Base-by-base conservation (phyloP, 2,329 filamentous ascomycete species). In the Penicillium decumbens region DNA sequence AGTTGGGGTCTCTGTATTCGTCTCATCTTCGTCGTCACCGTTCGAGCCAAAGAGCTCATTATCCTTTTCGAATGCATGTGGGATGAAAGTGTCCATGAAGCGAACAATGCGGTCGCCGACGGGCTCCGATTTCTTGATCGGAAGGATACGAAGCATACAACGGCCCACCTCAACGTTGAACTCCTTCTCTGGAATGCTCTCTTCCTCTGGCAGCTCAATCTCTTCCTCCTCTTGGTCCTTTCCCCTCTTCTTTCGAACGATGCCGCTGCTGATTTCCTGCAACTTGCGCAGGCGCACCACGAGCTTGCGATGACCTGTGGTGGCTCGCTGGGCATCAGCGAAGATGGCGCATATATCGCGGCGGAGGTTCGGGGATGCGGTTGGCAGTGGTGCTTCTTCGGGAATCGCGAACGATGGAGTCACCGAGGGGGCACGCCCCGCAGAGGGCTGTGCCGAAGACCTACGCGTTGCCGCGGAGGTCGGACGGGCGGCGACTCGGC, bases 101-200 rank as follows among this genome's bases (percentile, higher is more conserved):
- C 88, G 82, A 50, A 97, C 81, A 13, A 87, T 80, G 61, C 88
- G 84, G 68, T 97, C 92, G 23, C 90, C 93, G 1, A 88, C 91
- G 12, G 81, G 78, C 72, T 98, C 93, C 32, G 88, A 86, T 77
- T 96, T 97, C 77, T 92, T 95, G 50, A 97, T 84, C 1, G 86
- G 82, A 76, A 98, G 81, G 43, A 92, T 80, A 47, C 90, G 81
- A 59, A 95, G 70, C 23, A 95, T 80, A 65, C 90, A 96, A 65
- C 93, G 81, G 49, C 84, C 80, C 49, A 97, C 83, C 68, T 98
- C 92, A 25, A 78, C 75, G 63, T 93, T 95, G 75, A 98, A 97
- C 50, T 93, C 85, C 42, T 85, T 80, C 68, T 95, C 90, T 39
- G 89, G 84, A 55, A 91, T 88, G 9, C 89, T 85, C 57, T 84